These are phyloP conservation scores for Linum tenue DNA, from an alignment of 345 rosid genomes.

Conservation along the genomic window DNA sequence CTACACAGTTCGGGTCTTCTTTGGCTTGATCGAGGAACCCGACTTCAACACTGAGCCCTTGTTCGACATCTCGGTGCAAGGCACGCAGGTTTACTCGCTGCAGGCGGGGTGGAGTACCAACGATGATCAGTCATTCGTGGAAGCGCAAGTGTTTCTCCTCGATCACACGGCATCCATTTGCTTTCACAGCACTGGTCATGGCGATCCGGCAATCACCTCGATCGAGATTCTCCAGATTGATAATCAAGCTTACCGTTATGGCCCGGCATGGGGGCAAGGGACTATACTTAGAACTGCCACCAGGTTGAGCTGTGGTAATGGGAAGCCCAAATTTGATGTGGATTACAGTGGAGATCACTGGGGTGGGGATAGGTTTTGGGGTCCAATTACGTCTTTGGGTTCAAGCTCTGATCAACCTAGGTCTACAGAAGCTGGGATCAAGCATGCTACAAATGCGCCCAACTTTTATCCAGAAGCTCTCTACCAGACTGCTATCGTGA, in stretches of 20 bases:
- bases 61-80: constrained; percentile 82
- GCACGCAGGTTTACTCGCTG: constrained; percentile 70
- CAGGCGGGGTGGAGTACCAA: constrained; percentile 78
- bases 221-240: constrained; percentile 89
- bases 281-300: constrained; percentile 59
- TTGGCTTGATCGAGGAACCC: constrained; percentile 38
- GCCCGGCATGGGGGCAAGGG: constrained; percentile 45
- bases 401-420: constrained; percentile 44
- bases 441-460: constrained; percentile 55
- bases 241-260: constrained; percentile 61
- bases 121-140: constrained; percentile 73
- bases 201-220: constrained; percentile 80
- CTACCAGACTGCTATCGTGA: constrained; percentile 66
- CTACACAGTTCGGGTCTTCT: constrained; percentile 75
- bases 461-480: constrained; percentile 85
- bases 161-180: constrained; percentile 69
- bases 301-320: constrained; percentile 73
- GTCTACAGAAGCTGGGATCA: constrained; percentile 58
- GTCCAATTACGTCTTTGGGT: constrained; percentile 47
- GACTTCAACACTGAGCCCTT: constrained; percentile 63
- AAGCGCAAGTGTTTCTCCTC: constrained; percentile 59
- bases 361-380: constrained; percentile 99
- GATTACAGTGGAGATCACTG: constrained; percentile 75
- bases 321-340: constrained; percentile 55
- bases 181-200: constrained; percentile 96